Evolutionary conservation across 1,139 yeast species (phyloP).

Genomic region (Candida albicans): DNA sequence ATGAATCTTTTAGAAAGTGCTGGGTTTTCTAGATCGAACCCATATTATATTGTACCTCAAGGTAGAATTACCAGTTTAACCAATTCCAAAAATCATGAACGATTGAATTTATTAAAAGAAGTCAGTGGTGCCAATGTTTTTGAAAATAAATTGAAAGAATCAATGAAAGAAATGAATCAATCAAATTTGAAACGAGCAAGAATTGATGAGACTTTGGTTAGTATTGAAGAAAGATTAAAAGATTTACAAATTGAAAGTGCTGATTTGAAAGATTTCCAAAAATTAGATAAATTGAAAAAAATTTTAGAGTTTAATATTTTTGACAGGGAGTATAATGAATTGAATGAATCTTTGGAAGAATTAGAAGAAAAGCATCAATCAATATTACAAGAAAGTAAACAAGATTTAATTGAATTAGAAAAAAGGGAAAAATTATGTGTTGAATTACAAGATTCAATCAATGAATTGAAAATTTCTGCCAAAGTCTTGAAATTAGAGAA

Average conservation of each 20-base stretch:
- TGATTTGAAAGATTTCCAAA: slow-evolving; percentile 70
- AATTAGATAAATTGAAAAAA: slow-evolving; percentile 66
- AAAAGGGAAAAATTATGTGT: slow-evolving; percentile 47
- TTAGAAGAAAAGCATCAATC: slow-evolving; percentile 61
- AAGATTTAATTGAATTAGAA: slow-evolving; percentile 46
- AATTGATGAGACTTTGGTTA: slow-evolving; percentile 70
- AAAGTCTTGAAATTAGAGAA: slow-evolving; percentile 51
- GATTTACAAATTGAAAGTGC: slow-evolving; percentile 82
- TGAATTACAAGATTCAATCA: slow-evolving; percentile 48
- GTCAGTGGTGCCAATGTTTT: slow-evolving; percentile 95
- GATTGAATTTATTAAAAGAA: slow-evolving; percentile 77
- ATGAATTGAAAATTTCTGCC: slow-evolving; percentile 37
- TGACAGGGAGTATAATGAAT: slow-evolving; percentile 70
- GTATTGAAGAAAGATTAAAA: slow-evolving; percentile 67
- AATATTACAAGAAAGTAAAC: slow-evolving; percentile 46
- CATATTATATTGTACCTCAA: slow-evolving; percentile 96
- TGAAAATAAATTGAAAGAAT: slow-evolving; percentile 77
- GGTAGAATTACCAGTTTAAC: slow-evolving; percentile 86
- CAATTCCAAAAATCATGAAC: slow-evolving; percentile 82
- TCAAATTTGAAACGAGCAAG: slow-evolving; percentile 70
- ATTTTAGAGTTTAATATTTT: slow-evolving; percentile 73
- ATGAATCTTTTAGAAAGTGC: slow-evolving; percentile 86
- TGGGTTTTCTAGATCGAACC: slow-evolving; percentile 87
- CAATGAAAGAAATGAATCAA: slow-evolving; percentile 74
- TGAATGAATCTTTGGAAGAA: slow-evolving; percentile 59